Evolutionary conservation across 345 rosid species (phyloP).

Genomic region (Citrus mangshanensis): DNA sequence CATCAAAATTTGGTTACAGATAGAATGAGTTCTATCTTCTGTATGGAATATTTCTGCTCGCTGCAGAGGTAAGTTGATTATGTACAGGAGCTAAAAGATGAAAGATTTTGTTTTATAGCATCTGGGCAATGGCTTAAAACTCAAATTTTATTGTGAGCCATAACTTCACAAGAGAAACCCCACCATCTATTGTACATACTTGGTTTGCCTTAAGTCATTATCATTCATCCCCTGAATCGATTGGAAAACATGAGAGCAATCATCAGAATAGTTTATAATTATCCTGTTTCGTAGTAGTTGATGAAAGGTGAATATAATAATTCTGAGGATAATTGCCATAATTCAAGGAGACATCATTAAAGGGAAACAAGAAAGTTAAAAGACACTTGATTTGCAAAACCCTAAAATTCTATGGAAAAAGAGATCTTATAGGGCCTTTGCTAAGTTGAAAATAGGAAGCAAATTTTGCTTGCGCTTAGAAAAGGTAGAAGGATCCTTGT

Average conservation of each 20-base stretch:
- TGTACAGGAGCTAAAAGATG: background rate
- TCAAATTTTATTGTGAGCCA: background rate
- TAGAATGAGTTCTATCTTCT: background rate
- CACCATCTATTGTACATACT: background rate
- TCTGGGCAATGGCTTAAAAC: background rate
- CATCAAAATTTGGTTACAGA: background rate
- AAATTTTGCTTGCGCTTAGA: background rate
- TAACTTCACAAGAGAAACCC: conserved; percentile 8
- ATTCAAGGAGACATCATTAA: conserved; percentile 22
- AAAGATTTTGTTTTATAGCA: background rate
- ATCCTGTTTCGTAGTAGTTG: conserved; percentile 25
- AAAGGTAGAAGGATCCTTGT: too few relatives aligned
- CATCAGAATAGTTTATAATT: conserved; percentile 4
- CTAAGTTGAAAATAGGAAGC: background rate
- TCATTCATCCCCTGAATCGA: conserved; percentile 2
- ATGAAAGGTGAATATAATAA: conserved; percentile 16
- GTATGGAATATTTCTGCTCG: background rate
- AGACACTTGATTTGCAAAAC: background rate
- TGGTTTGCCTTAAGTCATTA: background rate
- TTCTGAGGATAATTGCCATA: conserved; percentile 25
- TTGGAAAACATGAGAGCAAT: conserved; percentile 5
- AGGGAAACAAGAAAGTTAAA: conserved; percentile 6
- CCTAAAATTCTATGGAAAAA: background rate
- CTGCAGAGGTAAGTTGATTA: background rate
- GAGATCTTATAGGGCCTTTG: background rate